These are phyloP conservation scores for Colletotrichum falcatum DNA, from an alignment of 2,329 filamentous ascomycete genomes.

Conservation along the genomic window DNA sequence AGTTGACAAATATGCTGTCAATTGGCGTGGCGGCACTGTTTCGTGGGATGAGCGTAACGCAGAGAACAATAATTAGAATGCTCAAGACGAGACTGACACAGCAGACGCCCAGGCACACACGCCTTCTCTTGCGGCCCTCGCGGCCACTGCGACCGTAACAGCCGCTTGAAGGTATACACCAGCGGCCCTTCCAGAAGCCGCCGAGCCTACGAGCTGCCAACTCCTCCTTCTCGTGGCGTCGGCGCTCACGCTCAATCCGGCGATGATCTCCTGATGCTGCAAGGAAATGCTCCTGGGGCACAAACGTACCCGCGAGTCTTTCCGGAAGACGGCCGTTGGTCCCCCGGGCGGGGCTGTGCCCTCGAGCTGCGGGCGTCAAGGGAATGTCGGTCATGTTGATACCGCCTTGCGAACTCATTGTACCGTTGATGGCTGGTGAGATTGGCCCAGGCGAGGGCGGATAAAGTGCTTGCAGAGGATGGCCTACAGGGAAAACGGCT, in stretches of 20 bases:
- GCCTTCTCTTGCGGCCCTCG: constrained; percentile 72
- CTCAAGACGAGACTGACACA: constrained; percentile 65
- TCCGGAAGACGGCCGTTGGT: constrained; percentile 53
- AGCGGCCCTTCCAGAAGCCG: constrained; percentile 74
- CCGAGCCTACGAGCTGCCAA: constrained; percentile 67
- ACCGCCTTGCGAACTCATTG: constrained; percentile 72
- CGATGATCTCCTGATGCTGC: constrained; percentile 55
- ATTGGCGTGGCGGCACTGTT: constrained; percentile 38
- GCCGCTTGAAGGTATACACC: constrained; percentile 71
- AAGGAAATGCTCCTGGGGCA: constrained; percentile 58
- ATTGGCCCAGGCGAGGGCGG: constrained; percentile 71
- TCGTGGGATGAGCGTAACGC: constrained; percentile 65
- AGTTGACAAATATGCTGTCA: constrained; percentile 79
- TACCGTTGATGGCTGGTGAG: constrained; percentile 71
- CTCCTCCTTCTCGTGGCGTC: constrained; percentile 75
- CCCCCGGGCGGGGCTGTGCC: constrained; percentile 39
- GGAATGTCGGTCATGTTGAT: constrained; percentile 72
- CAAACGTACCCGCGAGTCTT: constrained; percentile 58
- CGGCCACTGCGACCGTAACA: constrained; percentile 73
- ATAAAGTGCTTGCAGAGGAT: constrained; percentile 59
- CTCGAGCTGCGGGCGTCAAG: constrained; percentile 57
- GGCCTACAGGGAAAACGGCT: constrained; percentile 68
- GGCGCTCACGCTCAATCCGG: constrained; percentile 63
- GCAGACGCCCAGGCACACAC: constrained; percentile 68
- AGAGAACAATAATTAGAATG: constrained; percentile 68